phyloP scores from a whole-genome alignment of 768 basidiomycete genomes.

The Mycena kentingensis region DNA sequence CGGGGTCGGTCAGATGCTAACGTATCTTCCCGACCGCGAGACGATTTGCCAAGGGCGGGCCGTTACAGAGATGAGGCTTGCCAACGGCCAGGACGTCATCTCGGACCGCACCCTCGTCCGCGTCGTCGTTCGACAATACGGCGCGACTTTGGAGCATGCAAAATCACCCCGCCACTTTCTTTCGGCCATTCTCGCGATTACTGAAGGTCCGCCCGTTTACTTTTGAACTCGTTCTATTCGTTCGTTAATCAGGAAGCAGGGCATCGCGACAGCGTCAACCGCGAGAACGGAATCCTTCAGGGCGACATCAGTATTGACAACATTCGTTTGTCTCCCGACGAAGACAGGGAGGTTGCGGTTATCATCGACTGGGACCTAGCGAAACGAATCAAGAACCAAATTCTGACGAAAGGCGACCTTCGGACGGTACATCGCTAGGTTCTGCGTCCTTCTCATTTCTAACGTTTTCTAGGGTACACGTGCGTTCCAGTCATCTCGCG shows the following conservation, averaged over 20 bases:
- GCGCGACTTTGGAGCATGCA: neutral
- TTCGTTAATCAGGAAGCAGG: neutral
- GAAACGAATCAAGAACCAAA: neutral
- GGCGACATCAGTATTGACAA: neutral
- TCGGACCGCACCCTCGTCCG: neutral
- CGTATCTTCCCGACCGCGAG: neutral
- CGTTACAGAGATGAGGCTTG: neutral
- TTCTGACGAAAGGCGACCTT: neutral
- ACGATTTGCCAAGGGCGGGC: neutral
- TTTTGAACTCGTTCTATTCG: neutral
- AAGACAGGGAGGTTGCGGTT: neutral
- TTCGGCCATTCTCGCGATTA: neutral
- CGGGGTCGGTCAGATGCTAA: neutral
- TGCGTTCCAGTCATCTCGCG: neutral
- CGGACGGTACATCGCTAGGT: neutral
- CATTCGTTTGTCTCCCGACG: neutral
- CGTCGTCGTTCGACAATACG: neutral
- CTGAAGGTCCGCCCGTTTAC: neutral
- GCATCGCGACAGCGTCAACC: neutral
- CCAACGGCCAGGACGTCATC: neutral
- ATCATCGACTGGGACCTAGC: neutral
- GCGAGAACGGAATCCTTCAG: neutral
- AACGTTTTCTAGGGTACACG: neutral
- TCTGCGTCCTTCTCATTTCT: neutral
- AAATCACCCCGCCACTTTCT: neutral